These are phyloP conservation scores for Pythium apleroticum DNA, from an alignment of 352 stramenopile genomes.

Conservation along the genomic window DNA sequence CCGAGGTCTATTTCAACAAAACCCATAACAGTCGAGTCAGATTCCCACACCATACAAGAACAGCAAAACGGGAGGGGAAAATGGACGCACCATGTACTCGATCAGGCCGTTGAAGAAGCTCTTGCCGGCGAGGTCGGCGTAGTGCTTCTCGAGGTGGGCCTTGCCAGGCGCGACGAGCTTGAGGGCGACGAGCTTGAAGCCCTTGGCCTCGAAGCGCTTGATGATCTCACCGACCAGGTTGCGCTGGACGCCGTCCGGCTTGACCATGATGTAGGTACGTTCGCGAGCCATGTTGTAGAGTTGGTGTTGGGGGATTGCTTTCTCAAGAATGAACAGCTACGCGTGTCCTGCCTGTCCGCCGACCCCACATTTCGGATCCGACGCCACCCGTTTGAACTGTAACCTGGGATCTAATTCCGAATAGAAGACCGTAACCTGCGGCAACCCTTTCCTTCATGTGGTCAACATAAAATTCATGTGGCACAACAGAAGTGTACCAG, in stretches of 20 bases:
- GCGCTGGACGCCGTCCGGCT: constrained; percentile 97
- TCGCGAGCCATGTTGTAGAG: constrained; percentile 46
- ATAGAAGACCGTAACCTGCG: constrained; percentile 12
- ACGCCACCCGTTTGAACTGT: constrained; percentile 22
- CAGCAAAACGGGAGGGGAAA: neutral
- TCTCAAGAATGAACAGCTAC: constrained; percentile 19
- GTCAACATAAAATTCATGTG: constrained; percentile 8
- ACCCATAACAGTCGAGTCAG: neutral
- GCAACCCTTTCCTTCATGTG: neutral
- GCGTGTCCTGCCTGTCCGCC: neutral
- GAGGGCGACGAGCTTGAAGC: constrained; percentile 96
- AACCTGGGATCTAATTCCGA: neutral
- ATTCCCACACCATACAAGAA: neutral
- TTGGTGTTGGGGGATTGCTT: constrained; percentile 9
- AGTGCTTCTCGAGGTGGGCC: constrained; percentile 89
- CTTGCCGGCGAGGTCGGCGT: constrained; percentile 93
- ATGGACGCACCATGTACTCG: constrained; percentile 89
- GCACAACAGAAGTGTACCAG: constrained; percentile 5
- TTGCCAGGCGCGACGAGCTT: constrained; percentile 85
- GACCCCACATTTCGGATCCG: constrained; percentile 14
- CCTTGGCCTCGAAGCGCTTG: constrained; percentile 97
- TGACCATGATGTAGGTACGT: constrained; percentile 94
- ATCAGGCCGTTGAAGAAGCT: constrained; percentile 95
- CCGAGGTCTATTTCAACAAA: constrained; percentile 54
- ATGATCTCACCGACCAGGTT: constrained; percentile 96